phyloP scores from a whole-genome alignment of 2,329 filamentous ascomycete genomes.

The Mariannaea sp. region DNA sequence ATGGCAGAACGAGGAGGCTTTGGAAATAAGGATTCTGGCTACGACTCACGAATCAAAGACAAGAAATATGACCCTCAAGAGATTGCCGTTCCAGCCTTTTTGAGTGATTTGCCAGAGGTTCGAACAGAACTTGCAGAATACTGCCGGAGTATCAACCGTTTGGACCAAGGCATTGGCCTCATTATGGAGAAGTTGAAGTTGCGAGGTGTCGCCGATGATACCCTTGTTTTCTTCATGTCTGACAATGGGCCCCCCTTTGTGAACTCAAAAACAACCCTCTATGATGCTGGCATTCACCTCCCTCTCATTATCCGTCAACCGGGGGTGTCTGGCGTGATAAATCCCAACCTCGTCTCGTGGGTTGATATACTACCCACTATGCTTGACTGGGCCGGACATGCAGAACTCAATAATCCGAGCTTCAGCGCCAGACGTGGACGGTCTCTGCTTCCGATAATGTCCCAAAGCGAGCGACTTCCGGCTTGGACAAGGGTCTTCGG shows the following conservation, averaged over 20 bases:
- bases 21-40: not conserved
- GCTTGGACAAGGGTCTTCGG: conserved; percentile 45
- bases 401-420: not conserved
- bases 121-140: conserved; percentile 50
- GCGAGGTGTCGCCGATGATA: conserved; percentile 40
- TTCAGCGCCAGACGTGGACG: conserved; percentile 13
- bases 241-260: conserved; percentile 55
- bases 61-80: not conserved
- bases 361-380: conserved; percentile 51
- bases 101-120: conserved; percentile 46
- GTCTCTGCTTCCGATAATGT: conserved; percentile 15
- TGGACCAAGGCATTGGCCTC: conserved; percentile 49
- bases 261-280: conserved; percentile 56
- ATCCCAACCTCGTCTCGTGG: conserved; percentile 51
- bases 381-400: conserved; percentile 45
- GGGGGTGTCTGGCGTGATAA: conserved; percentile 39
- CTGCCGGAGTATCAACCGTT: conserved; percentile 45
- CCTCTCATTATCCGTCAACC: conserved; percentile 47
- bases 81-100: conserved; percentile 25
- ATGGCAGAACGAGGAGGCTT: not conserved
- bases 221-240: conserved; percentile 51
- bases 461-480: not conserved
- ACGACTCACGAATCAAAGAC: not conserved
- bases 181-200: conserved; percentile 42
- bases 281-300: conserved; percentile 50